Conservation (phyloP, 2,329 filamentous ascomycete genomes). For the Paradendryphiella salina region DNA sequence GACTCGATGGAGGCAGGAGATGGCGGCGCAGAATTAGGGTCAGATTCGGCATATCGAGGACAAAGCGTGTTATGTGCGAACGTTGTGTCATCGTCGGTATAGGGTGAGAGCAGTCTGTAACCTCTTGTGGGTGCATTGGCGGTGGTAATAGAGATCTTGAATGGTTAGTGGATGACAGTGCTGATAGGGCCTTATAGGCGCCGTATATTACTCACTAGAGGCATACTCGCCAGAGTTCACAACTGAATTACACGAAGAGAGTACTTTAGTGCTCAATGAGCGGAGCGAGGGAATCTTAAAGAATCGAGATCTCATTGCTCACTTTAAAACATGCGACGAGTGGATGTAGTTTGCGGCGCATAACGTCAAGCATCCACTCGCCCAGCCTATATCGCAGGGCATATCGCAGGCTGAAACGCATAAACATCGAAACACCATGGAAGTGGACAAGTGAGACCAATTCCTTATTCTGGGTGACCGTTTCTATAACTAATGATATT, state of each 20-base stretch:
- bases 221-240: constrained; percentile 22
- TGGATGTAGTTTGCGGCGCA: constrained; percentile 23
- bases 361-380: constrained; percentile 30
- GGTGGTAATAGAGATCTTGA: constrained; percentile 24
- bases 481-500: constrained; percentile 45
- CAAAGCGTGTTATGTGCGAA: constrained; percentile 36
- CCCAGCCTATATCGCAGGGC: constrained; percentile 15
- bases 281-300: constrained; percentile 19
- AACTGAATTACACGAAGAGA: constrained; percentile 4
- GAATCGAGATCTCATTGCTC: constrained; percentile 20
- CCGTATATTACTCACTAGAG: constrained; percentile 30
- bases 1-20: constrained; percentile 43
- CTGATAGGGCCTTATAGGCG: constrained; percentile 25
- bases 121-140: constrained; percentile 21
- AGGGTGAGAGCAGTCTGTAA: constrained; percentile 35
- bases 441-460: constrained; percentile 26
- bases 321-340: constrained; percentile 33
- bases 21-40: constrained; percentile 39
- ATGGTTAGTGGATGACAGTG: constrained; percentile 19
- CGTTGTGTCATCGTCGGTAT: constrained; percentile 30
- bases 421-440: constrained; percentile 11
- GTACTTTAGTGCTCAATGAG: constrained; percentile 7
- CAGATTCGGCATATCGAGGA: constrained; percentile 40
- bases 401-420: constrained; percentile 36
- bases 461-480: constrained; percentile 32